Conservation (phyloP, 139 green algal genomes). For the Chlorella sp. region DNA sequence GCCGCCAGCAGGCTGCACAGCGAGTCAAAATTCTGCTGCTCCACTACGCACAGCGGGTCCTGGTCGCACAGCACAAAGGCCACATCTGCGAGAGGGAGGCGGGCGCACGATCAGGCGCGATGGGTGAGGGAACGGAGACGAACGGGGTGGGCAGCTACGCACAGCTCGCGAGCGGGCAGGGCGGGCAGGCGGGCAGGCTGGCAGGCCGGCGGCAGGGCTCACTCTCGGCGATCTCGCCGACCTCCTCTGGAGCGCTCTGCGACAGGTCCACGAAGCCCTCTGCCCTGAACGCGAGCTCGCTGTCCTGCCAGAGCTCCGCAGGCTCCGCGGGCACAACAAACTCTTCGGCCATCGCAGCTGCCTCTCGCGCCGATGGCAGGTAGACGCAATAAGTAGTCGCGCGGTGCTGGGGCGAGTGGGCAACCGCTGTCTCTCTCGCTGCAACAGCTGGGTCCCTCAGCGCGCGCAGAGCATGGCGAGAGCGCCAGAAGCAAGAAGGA, state of each 20-base stretch:
- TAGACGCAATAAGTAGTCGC: too few relatives aligned
- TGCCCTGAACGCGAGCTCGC: slow-evolving; percentile 1
- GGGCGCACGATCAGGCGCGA: neutral
- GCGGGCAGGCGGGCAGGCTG: neutral
- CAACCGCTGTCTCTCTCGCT: too few relatives aligned
- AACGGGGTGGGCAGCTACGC: neutral
- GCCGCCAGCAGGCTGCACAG: slow-evolving; percentile 45
- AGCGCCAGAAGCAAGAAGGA: too few relatives aligned
- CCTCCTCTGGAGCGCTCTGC: slow-evolving; percentile 2
- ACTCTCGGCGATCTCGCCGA: slow-evolving; percentile 42
- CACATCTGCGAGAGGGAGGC: slow-evolving; percentile 37
- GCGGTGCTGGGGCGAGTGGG: too few relatives aligned
- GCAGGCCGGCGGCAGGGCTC: neutral
- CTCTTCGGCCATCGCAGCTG: slow-evolving; percentile 15
- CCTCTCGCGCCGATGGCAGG: neutral
- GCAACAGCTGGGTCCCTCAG: too few relatives aligned
- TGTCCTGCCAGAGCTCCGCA: slow-evolving; percentile 27
- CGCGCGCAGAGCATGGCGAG: too few relatives aligned
- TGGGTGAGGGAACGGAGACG: slow-evolving; percentile 13
- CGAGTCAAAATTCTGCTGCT: slow-evolving; percentile 57
- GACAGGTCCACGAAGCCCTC: slow-evolving; percentile 19
- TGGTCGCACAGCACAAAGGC: slow-evolving; percentile 59
- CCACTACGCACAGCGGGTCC: slow-evolving; percentile 51
- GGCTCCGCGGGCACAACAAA: slow-evolving; percentile 41
- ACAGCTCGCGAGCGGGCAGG: slow-evolving; percentile 11